These are phyloP conservation scores for Lumnitzera littorea DNA, from an alignment of 345 rosid species.

Conservation along the genomic window DNA sequence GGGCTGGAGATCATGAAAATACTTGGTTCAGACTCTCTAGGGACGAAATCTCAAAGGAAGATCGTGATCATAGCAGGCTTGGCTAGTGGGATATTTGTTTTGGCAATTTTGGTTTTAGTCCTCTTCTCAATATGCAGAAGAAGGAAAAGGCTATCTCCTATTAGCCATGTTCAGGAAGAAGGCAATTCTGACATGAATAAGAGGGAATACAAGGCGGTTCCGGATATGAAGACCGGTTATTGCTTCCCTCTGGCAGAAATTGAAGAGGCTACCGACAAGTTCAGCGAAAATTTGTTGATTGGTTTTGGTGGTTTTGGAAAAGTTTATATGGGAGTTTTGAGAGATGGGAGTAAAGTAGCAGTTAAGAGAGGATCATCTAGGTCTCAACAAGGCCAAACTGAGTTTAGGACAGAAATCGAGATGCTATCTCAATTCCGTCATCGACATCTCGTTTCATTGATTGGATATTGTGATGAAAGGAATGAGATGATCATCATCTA, in stretches of 20 bases:
- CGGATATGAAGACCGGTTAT: constrained; percentile 8
- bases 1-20: constrained; percentile 21
- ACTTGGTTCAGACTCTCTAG: constrained; percentile 1
- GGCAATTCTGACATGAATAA: not conserved
- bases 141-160: constrained; percentile 7
- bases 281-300: constrained; percentile 10
- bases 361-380: constrained; percentile 14
- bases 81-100: not conserved
- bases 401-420: constrained; percentile 21
- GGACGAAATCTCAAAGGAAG: not conserved
- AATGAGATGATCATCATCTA: constrained; percentile 17
- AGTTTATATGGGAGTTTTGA: constrained; percentile 17
- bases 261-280: constrained; percentile 16
- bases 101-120: not conserved
- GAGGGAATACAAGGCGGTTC: not conserved
- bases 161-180: constrained; percentile 7
- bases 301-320: constrained; percentile 18
- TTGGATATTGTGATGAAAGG: constrained; percentile 17
- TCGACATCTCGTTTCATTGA: constrained; percentile 17
- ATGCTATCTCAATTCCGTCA: constrained; percentile 20
- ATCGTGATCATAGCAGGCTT: not conserved
- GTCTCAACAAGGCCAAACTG: constrained; percentile 11
- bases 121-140: constrained; percentile 8
- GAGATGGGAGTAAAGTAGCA: constrained; percentile 16
- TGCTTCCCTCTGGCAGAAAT: constrained; percentile 8